These are phyloP conservation scores for Cladorrhinum sp. DNA, from an alignment of 2,329 filamentous ascomycete species.

Conservation along the genomic window DNA sequence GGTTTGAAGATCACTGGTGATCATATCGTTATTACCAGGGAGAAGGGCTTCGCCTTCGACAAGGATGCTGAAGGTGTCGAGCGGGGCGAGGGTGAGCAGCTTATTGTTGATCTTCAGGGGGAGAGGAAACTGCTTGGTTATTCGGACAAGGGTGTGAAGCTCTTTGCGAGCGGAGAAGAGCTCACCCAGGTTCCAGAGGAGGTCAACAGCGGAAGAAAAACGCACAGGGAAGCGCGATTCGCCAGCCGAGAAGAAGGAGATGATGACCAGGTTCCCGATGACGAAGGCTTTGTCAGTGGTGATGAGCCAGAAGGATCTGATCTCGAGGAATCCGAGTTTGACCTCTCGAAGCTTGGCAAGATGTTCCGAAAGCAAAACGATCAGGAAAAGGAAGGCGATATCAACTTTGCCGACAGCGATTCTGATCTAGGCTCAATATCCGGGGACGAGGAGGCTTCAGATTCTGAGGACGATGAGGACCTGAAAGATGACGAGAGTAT, in stretches of 20 bases:
- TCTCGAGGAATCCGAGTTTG: slow-evolving; percentile 52
- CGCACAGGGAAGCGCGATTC: slow-evolving; percentile 55
- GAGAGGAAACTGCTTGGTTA: slow-evolving; percentile 80
- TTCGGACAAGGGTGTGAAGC: slow-evolving; percentile 74
- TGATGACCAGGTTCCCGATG: slow-evolving; percentile 53
- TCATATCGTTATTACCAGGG: slow-evolving; percentile 80
- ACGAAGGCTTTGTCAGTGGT: slow-evolving; percentile 55
- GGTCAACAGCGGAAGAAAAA: slow-evolving; percentile 61
- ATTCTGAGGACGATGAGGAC: slow-evolving; percentile 55
- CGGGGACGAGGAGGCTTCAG: slow-evolving; percentile 42
- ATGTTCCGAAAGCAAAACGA: slow-evolving; percentile 55
- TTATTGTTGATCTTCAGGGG: slow-evolving; percentile 85
- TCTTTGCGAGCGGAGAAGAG: slow-evolving; percentile 76
- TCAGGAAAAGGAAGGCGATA: slow-evolving; percentile 60
- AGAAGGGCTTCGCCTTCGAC: slow-evolving; percentile 73
- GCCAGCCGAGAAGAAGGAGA: slow-evolving; percentile 55
- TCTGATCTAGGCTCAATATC: slow-evolving; percentile 92
- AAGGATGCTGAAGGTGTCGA: slow-evolving; percentile 65
- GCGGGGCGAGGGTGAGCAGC: slow-evolving; percentile 88
- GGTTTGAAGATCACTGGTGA: slow-evolving; percentile 96
- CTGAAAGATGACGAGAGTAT: too few relatives aligned
- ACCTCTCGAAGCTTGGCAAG: slow-evolving; percentile 58
- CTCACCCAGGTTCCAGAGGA: slow-evolving; percentile 59
- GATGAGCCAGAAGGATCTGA: slow-evolving; percentile 51
- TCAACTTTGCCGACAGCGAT: slow-evolving; percentile 94